Base-by-base conservation (phyloP, 2,329 filamentous ascomycete species). In the Ophiocordyceps camponoti-leonardi region DNA sequence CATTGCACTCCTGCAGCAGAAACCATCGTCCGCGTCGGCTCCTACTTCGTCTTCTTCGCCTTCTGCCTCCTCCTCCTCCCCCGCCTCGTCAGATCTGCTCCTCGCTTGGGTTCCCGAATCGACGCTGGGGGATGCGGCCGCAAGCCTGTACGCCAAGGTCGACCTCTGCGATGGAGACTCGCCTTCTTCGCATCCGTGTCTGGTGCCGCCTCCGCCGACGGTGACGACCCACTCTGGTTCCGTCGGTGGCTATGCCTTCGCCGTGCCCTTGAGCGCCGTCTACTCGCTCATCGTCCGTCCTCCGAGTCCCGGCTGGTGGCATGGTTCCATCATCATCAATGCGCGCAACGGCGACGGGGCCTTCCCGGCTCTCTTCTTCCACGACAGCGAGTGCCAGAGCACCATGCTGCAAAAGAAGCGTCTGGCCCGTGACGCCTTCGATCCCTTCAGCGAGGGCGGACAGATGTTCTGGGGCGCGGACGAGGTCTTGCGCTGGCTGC, bases 401-500 rank as follows among this genome's bases (percentile, higher is more conserved):
- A 98, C 92, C 0, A 94, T 96, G 20, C 65, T 93, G 46, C 90
- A 96, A 63, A 86, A 93, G 66, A 94, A 92, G 71, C 86, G 81
- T 64, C 69, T 85, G 45, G 78, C 86, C 1, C 76, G 75, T 49
- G 86, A 95, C 54, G 85, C 70, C 41, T 96, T 98, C 55, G 87
- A 95, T 54, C 88, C 88, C 0, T 95, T 95, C 60, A 81, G 82
- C 16, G 84, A 86, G 50, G 74, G 74, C 50, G 90, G 90, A 0
- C 77, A 84, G 59, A 81, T 94, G 71, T 96, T 95, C 58, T 98
- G 93, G 92, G 93, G 92, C 47, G 92, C 92, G 6, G 92, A 98
- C 59, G 90, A 98, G 65, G 83, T 96, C 1, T 61, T 98, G 43
- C 74, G 86, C 46, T 98, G 93, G 92, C 58, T 98, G 54, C 85